phyloP scores from a whole-genome alignment of 2,329 filamentous ascomycete genomes.

The Catunica adiposa region DNA sequence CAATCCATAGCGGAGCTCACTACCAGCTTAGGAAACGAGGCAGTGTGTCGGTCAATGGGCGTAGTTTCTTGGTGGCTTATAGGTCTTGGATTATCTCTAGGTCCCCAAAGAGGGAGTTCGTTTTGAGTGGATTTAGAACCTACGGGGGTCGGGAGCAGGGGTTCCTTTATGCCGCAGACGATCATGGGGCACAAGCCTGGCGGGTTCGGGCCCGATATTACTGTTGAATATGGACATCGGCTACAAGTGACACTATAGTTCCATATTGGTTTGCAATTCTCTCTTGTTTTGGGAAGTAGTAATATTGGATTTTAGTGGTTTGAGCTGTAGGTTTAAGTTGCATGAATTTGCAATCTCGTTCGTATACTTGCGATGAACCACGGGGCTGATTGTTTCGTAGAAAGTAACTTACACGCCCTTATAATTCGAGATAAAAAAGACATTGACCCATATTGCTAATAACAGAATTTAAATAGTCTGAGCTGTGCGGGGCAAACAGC shows the following conservation, averaged over 20 bases:
- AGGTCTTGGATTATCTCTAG: no score
- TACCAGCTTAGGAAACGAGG: neutral
- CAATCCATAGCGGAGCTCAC: neutral
- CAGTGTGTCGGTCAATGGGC: neutral
- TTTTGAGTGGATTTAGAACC: neutral
- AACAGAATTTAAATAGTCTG: neutral
- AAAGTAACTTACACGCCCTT: neutral
- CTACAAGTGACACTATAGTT: no score
- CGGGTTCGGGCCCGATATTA: neutral
- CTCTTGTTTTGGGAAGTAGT: neutral
- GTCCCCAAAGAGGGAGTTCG: no score
- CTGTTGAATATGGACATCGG: no score
- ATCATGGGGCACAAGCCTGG: neutral
- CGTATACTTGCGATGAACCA: neutral
- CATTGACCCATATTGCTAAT: neutral
- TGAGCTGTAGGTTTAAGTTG: neutral
- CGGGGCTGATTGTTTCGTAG: neutral
- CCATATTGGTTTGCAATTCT: no score
- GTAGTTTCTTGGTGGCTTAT: no score
- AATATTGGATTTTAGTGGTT: neutral
- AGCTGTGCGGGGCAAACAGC: neutral
- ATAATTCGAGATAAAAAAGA: no score
- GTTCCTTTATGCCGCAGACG: constrained; percentile 1
- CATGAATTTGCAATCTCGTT: constrained; percentile 2
- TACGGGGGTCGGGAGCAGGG: neutral